phyloP scores from a whole-genome alignment of 441 rosid species.

The Iberis amara region DNA sequence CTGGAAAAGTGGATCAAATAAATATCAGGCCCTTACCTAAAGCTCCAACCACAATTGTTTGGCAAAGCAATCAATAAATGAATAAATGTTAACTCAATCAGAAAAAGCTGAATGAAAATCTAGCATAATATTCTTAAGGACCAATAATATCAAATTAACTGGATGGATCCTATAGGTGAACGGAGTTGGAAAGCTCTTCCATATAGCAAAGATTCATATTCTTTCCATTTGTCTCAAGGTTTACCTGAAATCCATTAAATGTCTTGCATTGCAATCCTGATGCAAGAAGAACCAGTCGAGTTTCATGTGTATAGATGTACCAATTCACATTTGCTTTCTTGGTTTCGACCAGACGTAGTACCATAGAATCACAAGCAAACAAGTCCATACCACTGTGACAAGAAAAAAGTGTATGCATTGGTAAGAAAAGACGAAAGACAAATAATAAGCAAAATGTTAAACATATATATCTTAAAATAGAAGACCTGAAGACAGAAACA shows the following conservation, averaged over 20 bases:
- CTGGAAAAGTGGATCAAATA: conserved; percentile 45
- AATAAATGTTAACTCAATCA: conserved; percentile 5
- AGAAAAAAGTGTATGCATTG: conserved; percentile 29
- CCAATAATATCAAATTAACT: conserved; percentile 3
- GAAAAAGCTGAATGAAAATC: conserved; percentile 5
- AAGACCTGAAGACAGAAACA: conserved; percentile 20
- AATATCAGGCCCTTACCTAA: conserved; percentile 24
- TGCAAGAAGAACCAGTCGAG: conserved; percentile 94
- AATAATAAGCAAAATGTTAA: conserved; percentile 3
- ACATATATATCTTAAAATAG: neutral
- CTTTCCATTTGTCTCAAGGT: conserved; percentile 6
- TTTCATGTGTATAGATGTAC: conserved; percentile 91
- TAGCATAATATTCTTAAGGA: conserved; percentile 13
- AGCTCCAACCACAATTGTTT: conserved; percentile 12
- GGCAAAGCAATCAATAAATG: neutral
- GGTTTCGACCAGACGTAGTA: conserved; percentile 73
- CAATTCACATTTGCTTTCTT: conserved; percentile 65
- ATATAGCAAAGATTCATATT: neutral
- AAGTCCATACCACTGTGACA: conserved; percentile 81
- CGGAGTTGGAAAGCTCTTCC: conserved; percentile 9
- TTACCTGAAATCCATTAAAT: conserved; percentile 86
- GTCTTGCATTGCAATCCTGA: conserved; percentile 95
- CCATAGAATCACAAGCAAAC: conserved; percentile 53
- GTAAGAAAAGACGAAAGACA: conserved; percentile 15
- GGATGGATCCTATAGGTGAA: conserved; percentile 5